A percentile compares a stretch with the other conserved stretches of the same genome.
These are phyloP conservation scores for Umbellularia californica DNA, from an alignment of 164 flowering plant genomes.

Conservation along the genomic window DNA sequence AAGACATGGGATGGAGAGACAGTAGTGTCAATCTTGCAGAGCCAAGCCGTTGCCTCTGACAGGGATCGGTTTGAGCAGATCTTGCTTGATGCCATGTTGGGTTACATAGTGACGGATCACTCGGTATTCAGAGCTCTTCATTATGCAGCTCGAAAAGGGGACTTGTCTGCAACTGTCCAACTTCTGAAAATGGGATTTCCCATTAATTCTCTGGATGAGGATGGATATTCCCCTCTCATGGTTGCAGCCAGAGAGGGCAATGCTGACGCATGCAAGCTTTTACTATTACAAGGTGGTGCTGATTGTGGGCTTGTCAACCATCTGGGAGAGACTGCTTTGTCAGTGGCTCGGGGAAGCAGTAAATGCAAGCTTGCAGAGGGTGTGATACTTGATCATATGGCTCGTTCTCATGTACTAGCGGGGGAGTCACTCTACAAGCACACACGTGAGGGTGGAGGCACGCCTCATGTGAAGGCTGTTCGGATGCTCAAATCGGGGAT, in stretches of 20 bases:
- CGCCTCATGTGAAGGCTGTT: constrained; percentile 41
- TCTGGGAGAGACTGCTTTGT: constrained; percentile 57
- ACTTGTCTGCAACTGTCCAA: constrained; percentile 40
- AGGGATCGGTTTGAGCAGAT: constrained; percentile 54
- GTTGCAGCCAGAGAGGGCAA: constrained; percentile 66
- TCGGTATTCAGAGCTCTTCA: constrained; percentile 63
- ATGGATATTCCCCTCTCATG: constrained; percentile 74
- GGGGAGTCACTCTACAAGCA: constrained; percentile 40
- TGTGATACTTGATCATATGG: constrained; percentile 50
- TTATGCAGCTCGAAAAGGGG: constrained; percentile 60
- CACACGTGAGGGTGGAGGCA: constrained; percentile 11
- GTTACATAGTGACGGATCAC: constrained; percentile 34
- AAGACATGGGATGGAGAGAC: constrained; percentile 45
- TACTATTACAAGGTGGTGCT: constrained; percentile 46
- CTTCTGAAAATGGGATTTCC: constrained; percentile 53
- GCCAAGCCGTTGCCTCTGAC: constrained; percentile 24
- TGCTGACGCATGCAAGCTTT: constrained; percentile 38
- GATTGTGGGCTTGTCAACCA: constrained; percentile 30
- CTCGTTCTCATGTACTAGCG: constrained; percentile 41
- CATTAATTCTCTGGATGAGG: constrained; percentile 45
- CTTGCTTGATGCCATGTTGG: constrained; percentile 64
- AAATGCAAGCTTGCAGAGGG: constrained; percentile 30
- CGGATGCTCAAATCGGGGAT: constrained; percentile 45
- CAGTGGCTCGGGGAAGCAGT: constrained; percentile 35
- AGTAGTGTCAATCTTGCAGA: constrained; percentile 34